phyloP scores from a whole-genome alignment of 148 eudicot genomes.

The Nepenthes gracilis region DNA sequence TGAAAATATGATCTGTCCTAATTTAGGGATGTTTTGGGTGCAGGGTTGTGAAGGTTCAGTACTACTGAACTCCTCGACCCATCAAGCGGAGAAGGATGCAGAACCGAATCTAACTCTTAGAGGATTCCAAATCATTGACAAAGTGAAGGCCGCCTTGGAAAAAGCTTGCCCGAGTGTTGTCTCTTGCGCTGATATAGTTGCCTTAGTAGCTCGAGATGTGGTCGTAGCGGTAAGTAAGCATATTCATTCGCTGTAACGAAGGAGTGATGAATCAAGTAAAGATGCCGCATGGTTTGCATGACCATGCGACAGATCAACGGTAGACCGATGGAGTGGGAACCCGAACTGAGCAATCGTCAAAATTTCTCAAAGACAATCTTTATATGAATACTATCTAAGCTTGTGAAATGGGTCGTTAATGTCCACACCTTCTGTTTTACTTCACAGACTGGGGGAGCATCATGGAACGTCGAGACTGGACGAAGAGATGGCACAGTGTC shows the following conservation, averaged over 20 bases:
- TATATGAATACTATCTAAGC: too few relatives aligned
- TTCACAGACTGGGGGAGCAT: neutral
- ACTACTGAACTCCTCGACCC: slow-evolving; percentile 6
- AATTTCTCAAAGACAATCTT: too few relatives aligned
- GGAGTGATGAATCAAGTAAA: too few relatives aligned
- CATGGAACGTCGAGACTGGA: slow-evolving; percentile 7
- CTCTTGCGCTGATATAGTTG: slow-evolving; percentile 16
- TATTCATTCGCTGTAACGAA: neutral
- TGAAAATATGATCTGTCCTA: neutral
- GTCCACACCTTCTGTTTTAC: neutral
- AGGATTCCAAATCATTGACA: slow-evolving; percentile 13
- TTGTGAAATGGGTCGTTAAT: too few relatives aligned
- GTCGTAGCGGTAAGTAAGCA: slow-evolving; percentile 8
- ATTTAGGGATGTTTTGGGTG: neutral
- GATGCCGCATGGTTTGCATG: too few relatives aligned
- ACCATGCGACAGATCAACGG: too few relatives aligned
- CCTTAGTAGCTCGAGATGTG: slow-evolving; percentile 13
- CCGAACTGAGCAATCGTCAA: too few relatives aligned
- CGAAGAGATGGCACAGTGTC: slow-evolving; percentile 17
- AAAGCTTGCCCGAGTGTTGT: slow-evolving; percentile 12
- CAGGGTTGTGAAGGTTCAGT: slow-evolving; percentile 24
- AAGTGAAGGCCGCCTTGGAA: slow-evolving; percentile 10
- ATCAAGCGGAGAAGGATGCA: slow-evolving; percentile 15
- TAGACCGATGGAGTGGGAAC: too few relatives aligned
- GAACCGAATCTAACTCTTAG: slow-evolving; percentile 13